Evolutionary conservation across 2,329 filamentous ascomycete species (phyloP).

Genomic region (Periconia macrospinosa): DNA sequence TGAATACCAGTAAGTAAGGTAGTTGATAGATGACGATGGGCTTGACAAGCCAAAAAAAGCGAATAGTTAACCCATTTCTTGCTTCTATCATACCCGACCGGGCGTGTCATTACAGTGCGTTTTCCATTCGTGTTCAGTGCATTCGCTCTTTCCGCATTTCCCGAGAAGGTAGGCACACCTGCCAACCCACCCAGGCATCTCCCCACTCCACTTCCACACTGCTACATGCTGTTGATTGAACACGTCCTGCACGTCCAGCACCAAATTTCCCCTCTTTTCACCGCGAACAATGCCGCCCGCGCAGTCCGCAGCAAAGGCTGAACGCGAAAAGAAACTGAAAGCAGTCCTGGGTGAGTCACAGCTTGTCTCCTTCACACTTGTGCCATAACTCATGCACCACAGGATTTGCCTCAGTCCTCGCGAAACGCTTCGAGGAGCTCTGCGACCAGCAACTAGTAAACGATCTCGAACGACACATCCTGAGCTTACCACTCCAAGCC

Average conservation of each 20-base stretch:
- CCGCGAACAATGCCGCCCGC: constrained; percentile 25
- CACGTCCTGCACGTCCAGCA: background rate
- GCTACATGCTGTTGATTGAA: no score
- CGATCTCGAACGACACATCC: constrained; percentile 47
- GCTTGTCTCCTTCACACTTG: background rate
- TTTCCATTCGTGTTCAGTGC: background rate
- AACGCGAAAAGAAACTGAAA: constrained; percentile 42
- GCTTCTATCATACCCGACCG: no score
- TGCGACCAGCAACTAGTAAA: constrained; percentile 25
- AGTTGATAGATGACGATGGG: no score
- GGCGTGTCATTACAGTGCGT: no score
- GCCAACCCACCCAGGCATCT: background rate
- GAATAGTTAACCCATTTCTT: no score
- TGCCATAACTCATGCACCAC: constrained; percentile 10
- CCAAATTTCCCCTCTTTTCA: background rate
- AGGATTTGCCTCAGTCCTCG: constrained; percentile 39
- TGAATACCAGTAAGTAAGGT: no score
- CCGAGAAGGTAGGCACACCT: constrained; percentile 1
- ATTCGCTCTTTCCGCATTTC: background rate
- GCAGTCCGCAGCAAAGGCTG: constrained; percentile 21
- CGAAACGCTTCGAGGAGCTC: constrained; percentile 20
- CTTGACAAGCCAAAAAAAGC: no score
- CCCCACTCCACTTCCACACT: background rate
- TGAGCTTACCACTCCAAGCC: constrained; percentile 37
- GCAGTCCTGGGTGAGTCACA: constrained; percentile 29